phyloP scores from a whole-genome alignment of 2,329 filamentous ascomycete species.

The Aspergillus udagawae region DNA sequence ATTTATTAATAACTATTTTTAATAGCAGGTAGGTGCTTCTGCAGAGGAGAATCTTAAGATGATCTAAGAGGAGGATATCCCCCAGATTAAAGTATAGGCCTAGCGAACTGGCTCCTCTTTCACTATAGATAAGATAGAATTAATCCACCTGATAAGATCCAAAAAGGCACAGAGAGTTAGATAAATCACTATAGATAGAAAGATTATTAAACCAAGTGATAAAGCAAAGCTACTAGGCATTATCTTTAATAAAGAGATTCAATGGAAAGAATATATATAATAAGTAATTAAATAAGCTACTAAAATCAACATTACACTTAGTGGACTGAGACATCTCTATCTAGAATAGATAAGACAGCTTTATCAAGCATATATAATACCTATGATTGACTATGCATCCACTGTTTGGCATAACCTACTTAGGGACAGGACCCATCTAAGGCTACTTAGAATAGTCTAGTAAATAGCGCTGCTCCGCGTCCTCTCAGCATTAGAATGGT shows the following conservation, averaged over 20 bases:
- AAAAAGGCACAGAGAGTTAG: no score
- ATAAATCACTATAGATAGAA: no score
- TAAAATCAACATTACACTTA: conserved; percentile 12
- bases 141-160: conserved; percentile 17
- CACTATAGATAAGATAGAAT: conserved; percentile 25
- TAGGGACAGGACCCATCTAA: conserved; percentile 16
- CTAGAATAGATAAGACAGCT: conserved; percentile 19
- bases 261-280: conserved; percentile 21
- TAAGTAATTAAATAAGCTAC: conserved; percentile 17
- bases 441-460: no score
- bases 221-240: conserved; percentile 19
- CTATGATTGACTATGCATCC: conserved; percentile 20
- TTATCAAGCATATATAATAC: conserved; percentile 20
- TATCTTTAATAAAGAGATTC: conserved; percentile 20
- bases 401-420: conserved; percentile 19
- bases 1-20: conserved; percentile 29
- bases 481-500: no score
- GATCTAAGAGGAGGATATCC: conserved; percentile 19
- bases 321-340: conserved; percentile 16
- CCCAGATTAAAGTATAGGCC: conserved; percentile 23
- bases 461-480: no score
- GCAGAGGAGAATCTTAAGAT: conserved; percentile 21
- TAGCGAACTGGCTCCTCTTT: conserved; percentile 23
- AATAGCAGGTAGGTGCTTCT: conserved; percentile 14
- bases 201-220: no score